These are phyloP conservation scores for Westerdykella aurantiaca DNA, from an alignment of 2,329 filamentous ascomycete genomes.

Conservation along the genomic window DNA sequence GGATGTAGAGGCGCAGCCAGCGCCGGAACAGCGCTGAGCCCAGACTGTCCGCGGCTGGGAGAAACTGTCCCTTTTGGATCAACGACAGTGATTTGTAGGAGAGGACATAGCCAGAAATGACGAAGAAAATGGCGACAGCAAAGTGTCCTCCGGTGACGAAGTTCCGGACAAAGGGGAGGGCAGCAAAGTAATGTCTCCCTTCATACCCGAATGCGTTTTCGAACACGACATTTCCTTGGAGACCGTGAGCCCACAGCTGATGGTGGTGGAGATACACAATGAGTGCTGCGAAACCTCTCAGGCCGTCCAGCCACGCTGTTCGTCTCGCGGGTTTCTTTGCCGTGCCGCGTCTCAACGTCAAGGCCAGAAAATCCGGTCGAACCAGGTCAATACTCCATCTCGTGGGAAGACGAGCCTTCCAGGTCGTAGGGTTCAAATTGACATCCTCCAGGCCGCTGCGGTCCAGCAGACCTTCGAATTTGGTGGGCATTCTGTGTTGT, in stretches of 20 bases:
- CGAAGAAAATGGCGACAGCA: constrained; percentile 52
- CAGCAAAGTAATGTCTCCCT: constrained; percentile 24
- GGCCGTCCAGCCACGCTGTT: constrained; percentile 51
- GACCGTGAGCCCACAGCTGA: constrained; percentile 40
- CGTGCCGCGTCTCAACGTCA: constrained; percentile 11
- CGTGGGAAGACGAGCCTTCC: constrained; percentile 22
- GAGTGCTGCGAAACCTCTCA: constrained; percentile 62
- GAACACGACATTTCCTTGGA: constrained; percentile 45
- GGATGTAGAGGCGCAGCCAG: constrained; percentile 47
- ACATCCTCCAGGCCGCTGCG: constrained; percentile 21
- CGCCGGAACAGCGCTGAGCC: constrained; percentile 48
- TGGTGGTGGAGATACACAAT: constrained; percentile 59
- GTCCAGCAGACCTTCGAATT: constrained; percentile 25
- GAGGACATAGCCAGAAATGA: constrained; percentile 50
- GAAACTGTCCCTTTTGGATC: constrained; percentile 40
- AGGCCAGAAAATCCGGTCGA: constrained; percentile 25
- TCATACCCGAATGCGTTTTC: constrained; percentile 30
- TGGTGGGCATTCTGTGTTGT: constrained; percentile 21
- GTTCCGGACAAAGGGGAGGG: constrained; percentile 38
- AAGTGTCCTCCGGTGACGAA: constrained; percentile 50
- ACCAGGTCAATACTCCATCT: constrained; percentile 28
- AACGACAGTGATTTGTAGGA: constrained; percentile 42
- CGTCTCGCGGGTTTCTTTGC: constrained; percentile 19
- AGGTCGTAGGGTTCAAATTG: constrained; percentile 16
- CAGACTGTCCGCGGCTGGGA: constrained; percentile 40